Evolutionary conservation across 768 basidiomycete species (phyloP).

Genomic region (Auricularia auricula-judae): DNA sequence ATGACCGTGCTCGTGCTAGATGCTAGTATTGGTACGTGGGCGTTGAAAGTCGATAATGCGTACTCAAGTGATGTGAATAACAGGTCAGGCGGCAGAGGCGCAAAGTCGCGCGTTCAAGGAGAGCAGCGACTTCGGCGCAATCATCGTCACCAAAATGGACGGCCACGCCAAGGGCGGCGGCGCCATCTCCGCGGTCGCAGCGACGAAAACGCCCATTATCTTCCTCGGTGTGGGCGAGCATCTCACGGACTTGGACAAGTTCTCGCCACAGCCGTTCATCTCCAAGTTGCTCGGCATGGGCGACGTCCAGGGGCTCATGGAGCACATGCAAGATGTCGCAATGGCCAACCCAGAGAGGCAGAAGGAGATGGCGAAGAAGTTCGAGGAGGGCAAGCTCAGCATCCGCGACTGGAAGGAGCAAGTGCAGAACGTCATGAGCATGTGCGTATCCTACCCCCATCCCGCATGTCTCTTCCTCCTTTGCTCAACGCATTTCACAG

Average conservation of each 20-base stretch:
- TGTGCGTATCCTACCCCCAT: constrained; percentile 41
- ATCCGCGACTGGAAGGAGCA: constrained; percentile 98
- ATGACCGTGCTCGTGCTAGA: constrained; percentile 95
- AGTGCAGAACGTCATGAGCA: constrained; percentile 94
- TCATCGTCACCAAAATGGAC: constrained; percentile 99
- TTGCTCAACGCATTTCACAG: constrained; percentile 28
- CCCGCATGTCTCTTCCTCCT: constrained; percentile 4
- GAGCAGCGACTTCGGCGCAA: constrained; percentile 93
- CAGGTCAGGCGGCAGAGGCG: constrained; percentile 94
- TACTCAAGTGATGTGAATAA: background rate
- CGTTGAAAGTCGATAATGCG: background rate
- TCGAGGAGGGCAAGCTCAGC: constrained; percentile 93
- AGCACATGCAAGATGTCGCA: constrained; percentile 96
- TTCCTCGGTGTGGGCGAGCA: constrained; percentile 98
- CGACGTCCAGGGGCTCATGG: constrained; percentile 94
- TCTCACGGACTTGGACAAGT: constrained; percentile 91
- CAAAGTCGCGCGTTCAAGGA: constrained; percentile 97
- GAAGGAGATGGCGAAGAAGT: constrained; percentile 95
- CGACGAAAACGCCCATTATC: constrained; percentile 95
- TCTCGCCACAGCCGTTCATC: constrained; percentile 93
- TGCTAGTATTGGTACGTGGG: constrained; percentile 73
- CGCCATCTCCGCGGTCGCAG: constrained; percentile 99
- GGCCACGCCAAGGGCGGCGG: constrained; percentile 99
- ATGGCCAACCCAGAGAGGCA: constrained; percentile 92
- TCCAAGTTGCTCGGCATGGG: constrained; percentile 93